Conservation (phyloP, 768 basidiomycete species). For the Amanita phalloides region DNA sequence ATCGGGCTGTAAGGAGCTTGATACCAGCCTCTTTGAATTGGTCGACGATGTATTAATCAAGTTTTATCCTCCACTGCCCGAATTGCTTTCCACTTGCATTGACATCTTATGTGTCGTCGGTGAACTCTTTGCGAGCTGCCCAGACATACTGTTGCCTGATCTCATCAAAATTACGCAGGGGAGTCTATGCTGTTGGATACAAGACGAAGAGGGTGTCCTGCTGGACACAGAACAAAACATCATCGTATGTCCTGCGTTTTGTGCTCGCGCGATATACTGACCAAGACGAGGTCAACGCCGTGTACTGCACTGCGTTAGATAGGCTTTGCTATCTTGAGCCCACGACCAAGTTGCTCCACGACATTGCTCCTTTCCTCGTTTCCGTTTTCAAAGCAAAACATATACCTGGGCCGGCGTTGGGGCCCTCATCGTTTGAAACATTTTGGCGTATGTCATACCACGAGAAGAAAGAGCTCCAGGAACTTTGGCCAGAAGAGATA, state of each 20-base stretch:
- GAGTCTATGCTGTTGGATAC: slow-evolving; percentile 41
- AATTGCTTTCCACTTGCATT: slow-evolving; percentile 14
- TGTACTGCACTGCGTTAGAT: slow-evolving; percentile 37
- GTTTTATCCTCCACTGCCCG: slow-evolving; percentile 23
- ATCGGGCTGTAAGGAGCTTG: slow-evolving; percentile 7
- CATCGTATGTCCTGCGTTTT: slow-evolving; percentile 26
- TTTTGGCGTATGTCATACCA: slow-evolving; percentile 55
- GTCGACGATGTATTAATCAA: slow-evolving; percentile 20
- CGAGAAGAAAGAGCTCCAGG: slow-evolving; percentile 22
- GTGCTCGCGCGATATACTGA: not conserved
- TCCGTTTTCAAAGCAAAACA: slow-evolving; percentile 35
- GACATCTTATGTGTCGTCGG: slow-evolving; percentile 21
- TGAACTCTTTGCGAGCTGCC: slow-evolving; percentile 18
- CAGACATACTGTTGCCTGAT: slow-evolving; percentile 18
- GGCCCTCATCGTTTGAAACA: slow-evolving; percentile 38
- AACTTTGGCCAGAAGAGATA: slow-evolving; percentile 29
- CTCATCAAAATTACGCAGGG: slow-evolving; percentile 26
- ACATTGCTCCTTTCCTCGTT: slow-evolving; percentile 33
- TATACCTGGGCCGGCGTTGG: slow-evolving; percentile 34
- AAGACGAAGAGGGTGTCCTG: slow-evolving; percentile 31
- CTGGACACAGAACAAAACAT: slow-evolving; percentile 32
- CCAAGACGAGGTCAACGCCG: slow-evolving; percentile 16
- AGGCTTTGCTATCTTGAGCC: slow-evolving; percentile 27
- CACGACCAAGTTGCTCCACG: slow-evolving; percentile 27
- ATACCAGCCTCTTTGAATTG: slow-evolving; percentile 14